Conservation (phyloP, 78 protist species). For the Capsaspora owczarzaki region DNA sequence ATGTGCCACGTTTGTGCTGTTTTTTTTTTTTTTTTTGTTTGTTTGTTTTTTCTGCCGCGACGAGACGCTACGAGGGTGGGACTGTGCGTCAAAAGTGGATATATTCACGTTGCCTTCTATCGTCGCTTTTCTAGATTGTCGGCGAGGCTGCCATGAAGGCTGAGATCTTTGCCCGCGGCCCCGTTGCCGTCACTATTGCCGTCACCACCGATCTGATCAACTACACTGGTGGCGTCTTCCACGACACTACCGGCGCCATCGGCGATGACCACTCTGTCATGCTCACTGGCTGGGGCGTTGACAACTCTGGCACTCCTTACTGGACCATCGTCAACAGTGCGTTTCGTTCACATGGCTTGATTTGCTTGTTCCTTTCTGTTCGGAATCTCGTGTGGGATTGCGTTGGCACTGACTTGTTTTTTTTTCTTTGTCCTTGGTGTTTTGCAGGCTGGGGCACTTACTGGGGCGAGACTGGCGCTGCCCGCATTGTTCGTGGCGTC, state of each 20-base stretch:
- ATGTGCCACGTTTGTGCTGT: no score
- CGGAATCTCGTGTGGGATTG: no score
- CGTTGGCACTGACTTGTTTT: no score
- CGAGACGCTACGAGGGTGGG: constrained; percentile 60
- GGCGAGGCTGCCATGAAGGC: constrained; percentile 36
- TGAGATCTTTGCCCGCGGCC: constrained; percentile 57
- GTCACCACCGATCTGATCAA: constrained; percentile 26
- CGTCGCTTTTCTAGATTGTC: constrained; percentile 16
- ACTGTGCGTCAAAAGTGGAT: constrained; percentile 50
- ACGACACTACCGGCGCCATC: constrained; percentile 9
- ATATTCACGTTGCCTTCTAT: constrained; percentile 46
- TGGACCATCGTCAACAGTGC: constrained; percentile 48
- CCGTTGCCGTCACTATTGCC: constrained; percentile 34
- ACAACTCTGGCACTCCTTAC: constrained; percentile 22
- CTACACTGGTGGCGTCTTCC: constrained; percentile 37
- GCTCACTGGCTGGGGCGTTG: constrained; percentile 73
- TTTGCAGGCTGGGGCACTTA: constrained; percentile 15
- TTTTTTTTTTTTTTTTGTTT: no score
- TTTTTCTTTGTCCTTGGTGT: no score
- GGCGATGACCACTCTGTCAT: constrained; percentile 60
- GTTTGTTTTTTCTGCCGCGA: no score
- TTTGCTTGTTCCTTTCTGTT: no score
- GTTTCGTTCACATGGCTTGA: no score
- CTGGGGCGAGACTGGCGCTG: neutral
- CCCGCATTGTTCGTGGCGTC: neutral